Base-by-base conservation (phyloP, 192 early-diverging fungal species). In the Linnemannia exigua region DNA sequence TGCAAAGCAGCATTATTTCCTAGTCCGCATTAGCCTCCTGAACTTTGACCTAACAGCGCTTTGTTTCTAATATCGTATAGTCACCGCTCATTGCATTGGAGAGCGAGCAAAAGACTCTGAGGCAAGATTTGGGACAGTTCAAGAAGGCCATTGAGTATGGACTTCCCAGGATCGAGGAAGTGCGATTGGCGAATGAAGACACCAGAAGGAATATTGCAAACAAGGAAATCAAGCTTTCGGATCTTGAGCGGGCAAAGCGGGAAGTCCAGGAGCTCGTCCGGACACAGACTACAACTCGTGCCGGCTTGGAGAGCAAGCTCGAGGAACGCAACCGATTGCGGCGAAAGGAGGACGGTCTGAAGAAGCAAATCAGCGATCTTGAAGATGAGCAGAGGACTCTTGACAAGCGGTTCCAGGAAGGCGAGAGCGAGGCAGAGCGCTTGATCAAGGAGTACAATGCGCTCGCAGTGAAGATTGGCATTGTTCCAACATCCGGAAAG, bases 61-160 rank as follows among this genome's bases (percentile, higher is more conserved):
- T 48, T 72, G 20, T 78, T 58, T 37, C n/a, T 70, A n/a, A 15
- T 22, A 4, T 28, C n/a, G 19, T 20, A 25, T 74, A 93, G 92
- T 87, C 91, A 9, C 93, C 93, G 5, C 79, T 94, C 0, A 75
- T 86, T 22, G 46, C 80, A 15, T 69, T 90, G 28, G 89, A 93
- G 58, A 67, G 81, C 28, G 90, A 92, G 74, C 73, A 85, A 19
- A 68, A 82, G 38, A 76, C 77, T 17, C 75, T 94, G 11, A 37
- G 61, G 36, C 79, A 74, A 1, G 93, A 94, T 73, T 88, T 88
- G 41, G 89, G 88, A 35, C 91, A 91, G 67, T 92, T 93, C 73
- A 87, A 87, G 31, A 79, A 69, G 36, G 74, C 74, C 2, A 83
- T 79, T 41, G 77, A 83, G 0, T 67, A 79, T 44, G 78, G 70